These are phyloP conservation scores for Carex kokanica DNA, from an alignment of 176 grass and related monocot species.

Conservation along the genomic window DNA sequence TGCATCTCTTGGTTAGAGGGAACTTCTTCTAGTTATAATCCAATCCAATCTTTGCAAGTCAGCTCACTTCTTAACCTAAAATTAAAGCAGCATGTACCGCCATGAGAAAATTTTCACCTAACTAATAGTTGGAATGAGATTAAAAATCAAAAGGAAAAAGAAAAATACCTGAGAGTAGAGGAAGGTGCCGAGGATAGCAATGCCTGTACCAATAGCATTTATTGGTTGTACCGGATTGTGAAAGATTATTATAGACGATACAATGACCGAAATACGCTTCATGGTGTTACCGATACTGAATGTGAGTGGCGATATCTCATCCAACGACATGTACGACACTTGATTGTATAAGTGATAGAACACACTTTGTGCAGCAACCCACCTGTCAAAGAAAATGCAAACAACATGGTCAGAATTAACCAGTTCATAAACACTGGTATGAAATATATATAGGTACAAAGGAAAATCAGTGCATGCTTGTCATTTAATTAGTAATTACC, in stretches of 20 bases:
- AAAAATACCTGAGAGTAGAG: slow-evolving; percentile 85
- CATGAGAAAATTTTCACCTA: neutral
- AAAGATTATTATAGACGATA: slow-evolving; percentile 94
- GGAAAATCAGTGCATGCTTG: neutral
- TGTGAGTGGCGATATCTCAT: slow-evolving; percentile 88
- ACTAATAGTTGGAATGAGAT: neutral
- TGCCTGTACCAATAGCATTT: slow-evolving; percentile 83
- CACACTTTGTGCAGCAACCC: slow-evolving; percentile 88
- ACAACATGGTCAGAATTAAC: neutral
- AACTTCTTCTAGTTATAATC: neutral
- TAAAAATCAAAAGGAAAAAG: neutral
- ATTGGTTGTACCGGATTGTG: slow-evolving; percentile 71
- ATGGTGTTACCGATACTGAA: slow-evolving; percentile 96
- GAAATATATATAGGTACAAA: neutral
- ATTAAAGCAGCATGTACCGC: neutral
- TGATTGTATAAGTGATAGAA: slow-evolving; percentile 99
- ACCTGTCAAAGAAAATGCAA: slow-evolving; percentile 38
- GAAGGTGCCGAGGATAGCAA: slow-evolving; percentile 86
- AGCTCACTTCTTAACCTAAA: slow-evolving; percentile 18
- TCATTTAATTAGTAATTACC: slow-evolving; percentile 36
- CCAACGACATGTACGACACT: slow-evolving; percentile 94
- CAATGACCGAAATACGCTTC: slow-evolving; percentile 93
- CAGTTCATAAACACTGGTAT: neutral
- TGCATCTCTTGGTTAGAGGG: neutral
- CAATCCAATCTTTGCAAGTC: neutral